Evolutionary conservation across 2,329 filamentous ascomycete genomes (phyloP).

Genomic region (Coniochaeta ligniaria): DNA sequence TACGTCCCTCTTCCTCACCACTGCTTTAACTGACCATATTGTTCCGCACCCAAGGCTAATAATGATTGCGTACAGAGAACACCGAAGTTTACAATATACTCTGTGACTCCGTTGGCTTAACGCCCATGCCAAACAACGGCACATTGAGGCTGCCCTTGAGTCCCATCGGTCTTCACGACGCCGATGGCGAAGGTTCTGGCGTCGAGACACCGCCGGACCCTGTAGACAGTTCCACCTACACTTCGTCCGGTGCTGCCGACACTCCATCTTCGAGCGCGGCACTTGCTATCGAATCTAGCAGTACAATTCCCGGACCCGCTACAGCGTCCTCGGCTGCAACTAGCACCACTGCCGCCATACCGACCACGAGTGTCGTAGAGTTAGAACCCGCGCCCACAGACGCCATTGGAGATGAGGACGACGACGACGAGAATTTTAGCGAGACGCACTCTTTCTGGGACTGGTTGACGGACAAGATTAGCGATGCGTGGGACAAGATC

Average conservation of each 20-base stretch:
- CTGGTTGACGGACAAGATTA: slow-evolving; percentile 43
- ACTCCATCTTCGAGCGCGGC: slow-evolving; percentile 7
- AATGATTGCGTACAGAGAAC: slow-evolving; percentile 62
- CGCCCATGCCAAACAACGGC: slow-evolving; percentile 76
- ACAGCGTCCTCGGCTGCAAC: slow-evolving; percentile 6
- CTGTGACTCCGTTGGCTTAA: slow-evolving; percentile 76
- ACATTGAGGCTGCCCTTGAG: slow-evolving; percentile 68
- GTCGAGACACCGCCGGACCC: slow-evolving; percentile 49
- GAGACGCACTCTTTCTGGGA: slow-evolving; percentile 36
- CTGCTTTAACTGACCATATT: not conserved
- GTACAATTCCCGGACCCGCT: not conserved
- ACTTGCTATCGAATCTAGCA: not conserved
- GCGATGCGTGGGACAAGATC: slow-evolving; percentile 38
- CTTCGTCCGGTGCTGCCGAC: not conserved
- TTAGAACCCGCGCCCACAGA: slow-evolving; percentile 8
- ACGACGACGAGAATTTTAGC: slow-evolving; percentile 8
- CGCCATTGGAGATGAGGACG: slow-evolving; percentile 9
- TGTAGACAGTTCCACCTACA: slow-evolving; percentile 13
- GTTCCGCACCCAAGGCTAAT: no score
- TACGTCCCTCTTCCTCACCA: slow-evolving; percentile 41
- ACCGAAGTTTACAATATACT: slow-evolving; percentile 92
- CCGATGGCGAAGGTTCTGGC: slow-evolving; percentile 25
- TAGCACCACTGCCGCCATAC: not conserved
- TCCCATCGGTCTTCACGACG: slow-evolving; percentile 54
- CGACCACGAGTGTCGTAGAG: slow-evolving; percentile 7